Base-by-base conservation (phyloP, 1,284 basidiomycete genomes). In the Sporisorium graminicola region DNA sequence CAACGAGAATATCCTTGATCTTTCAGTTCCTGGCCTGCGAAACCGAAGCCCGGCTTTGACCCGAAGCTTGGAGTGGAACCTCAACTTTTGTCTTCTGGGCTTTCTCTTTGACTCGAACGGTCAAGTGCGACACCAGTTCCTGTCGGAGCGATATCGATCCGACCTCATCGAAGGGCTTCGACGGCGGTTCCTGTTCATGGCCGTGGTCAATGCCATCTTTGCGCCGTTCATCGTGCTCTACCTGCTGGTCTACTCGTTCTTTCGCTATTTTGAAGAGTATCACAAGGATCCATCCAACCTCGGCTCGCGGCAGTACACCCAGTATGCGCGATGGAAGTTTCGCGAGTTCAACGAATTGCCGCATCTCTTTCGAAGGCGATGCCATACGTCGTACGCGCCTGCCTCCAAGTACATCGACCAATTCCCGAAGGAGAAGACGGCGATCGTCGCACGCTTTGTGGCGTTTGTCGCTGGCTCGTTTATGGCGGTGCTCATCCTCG, bases 201-300 rank as follows among this genome's bases (percentile, higher is more conserved):
- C 94, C 18, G 90, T 96, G 56, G 86, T 98, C 66, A 99, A 99
- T 80, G 93, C 93, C 2, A 90, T 96, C 16, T 95, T 98, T 82
- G 94, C 94, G 1, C 97, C 97, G 0, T 96, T 98, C 87, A 98
- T 99, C 80, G 93, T 99, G 37, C 87, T 95, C n/a, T 99, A 98
- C 86, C 90, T 98, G 49, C 86, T 98, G 49, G 92, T 98, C 90
- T 99, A 97, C 86, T 98, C 95, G 1, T 99, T 99, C 89, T 99
- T 99, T 89, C 93, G 95, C 16, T 99, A 99, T 86, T 99, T 99
- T 79, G 96, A 98, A 58, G 95, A 99, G 88, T 98, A 98, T 84
- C 96, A 95, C 89, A 95, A 98, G 87, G 94, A 99, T 82, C 96
- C 96, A 1, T 96, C 95, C 0, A 92, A 93, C 0, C 93, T 98